phyloP scores from a whole-genome alignment of 2,329 filamentous ascomycete genomes.

The Colletotrichum chrysophilum region DNA sequence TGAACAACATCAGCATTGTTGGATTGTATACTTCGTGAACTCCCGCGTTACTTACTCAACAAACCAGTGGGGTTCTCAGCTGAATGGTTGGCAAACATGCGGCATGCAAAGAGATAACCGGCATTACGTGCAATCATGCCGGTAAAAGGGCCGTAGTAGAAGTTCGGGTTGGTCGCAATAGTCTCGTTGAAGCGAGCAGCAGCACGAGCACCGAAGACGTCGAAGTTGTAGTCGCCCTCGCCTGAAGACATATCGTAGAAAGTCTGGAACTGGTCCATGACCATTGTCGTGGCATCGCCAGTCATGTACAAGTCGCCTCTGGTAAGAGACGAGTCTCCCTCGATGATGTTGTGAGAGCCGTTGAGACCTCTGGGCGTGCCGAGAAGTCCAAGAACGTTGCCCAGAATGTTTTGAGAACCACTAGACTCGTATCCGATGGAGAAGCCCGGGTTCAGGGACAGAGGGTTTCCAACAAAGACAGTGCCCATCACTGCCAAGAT shows the following conservation, averaged over 20 bases:
- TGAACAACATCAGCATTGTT: not conserved
- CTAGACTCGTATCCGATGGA: constrained; percentile 54
- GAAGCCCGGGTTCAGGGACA: constrained; percentile 53
- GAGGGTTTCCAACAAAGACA: constrained; percentile 52
- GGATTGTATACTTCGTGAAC: not conserved
- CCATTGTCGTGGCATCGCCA: constrained; percentile 54
- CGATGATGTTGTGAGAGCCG: constrained; percentile 61
- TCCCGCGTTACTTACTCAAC: constrained; percentile 16
- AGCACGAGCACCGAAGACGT: constrained; percentile 46
- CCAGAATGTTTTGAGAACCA: constrained; percentile 43
- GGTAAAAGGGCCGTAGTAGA: constrained; percentile 59
- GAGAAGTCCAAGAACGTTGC: constrained; percentile 47
- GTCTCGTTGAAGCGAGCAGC: constrained; percentile 50
- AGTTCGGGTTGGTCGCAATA: constrained; percentile 55
- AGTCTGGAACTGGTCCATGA: constrained; percentile 54
- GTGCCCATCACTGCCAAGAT: constrained; percentile 51
- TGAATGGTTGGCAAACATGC: constrained; percentile 50
- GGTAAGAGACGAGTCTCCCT: constrained; percentile 57
- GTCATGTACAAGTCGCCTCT: constrained; percentile 57
- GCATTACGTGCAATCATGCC: constrained; percentile 54
- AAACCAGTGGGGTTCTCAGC: constrained; percentile 38
- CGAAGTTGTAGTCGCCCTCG: constrained; percentile 34
- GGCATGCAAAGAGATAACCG: constrained; percentile 48
- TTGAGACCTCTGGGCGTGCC: constrained; percentile 51
- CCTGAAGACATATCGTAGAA: constrained; percentile 31